Percentiles rank a stretch among this genome's conserved stretches.
These are phyloP conservation scores for Skeletonema costatum DNA, from an alignment of 108 stramenopile species.

Conservation along the genomic window DNA sequence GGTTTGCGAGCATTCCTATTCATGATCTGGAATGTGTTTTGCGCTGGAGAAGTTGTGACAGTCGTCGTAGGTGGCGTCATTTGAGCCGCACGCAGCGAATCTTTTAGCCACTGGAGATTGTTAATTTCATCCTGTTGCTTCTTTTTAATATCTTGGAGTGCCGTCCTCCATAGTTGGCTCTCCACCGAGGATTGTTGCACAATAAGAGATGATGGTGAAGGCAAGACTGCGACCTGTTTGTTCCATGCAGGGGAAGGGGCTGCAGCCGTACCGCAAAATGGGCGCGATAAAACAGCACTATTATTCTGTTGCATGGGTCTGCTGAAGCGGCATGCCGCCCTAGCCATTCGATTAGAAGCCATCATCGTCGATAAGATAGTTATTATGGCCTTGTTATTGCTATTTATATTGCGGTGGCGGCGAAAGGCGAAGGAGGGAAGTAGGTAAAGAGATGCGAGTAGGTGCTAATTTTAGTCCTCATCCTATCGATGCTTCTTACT, in stretches of 20 bases:
- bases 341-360: not conserved
- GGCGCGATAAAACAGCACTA: not conserved
- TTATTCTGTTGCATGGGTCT: not conserved
- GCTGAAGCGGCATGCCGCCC: not conserved
- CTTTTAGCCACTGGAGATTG: constrained; percentile 42
- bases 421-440: too few species aligned
- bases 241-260: not conserved
- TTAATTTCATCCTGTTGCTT: constrained; percentile 22
- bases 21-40: constrained; percentile 52
- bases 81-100: constrained; percentile 32
- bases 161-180: constrained; percentile 11
- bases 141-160: constrained; percentile 21
- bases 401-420: too few species aligned
- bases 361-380: not conserved
- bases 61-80: constrained; percentile 1
- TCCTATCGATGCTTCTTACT: not conserved
- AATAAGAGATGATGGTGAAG: not conserved
- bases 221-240: not conserved
- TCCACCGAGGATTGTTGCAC: not conserved
- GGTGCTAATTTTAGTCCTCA: too few species aligned
- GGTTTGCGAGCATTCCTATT: constrained; percentile 72
- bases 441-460: too few species aligned
- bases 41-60: not conserved
- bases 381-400: too few species aligned
- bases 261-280: not conserved